These are phyloP conservation scores for Hyphopichia fennica DNA, from an alignment of 1,139 yeast species.

Conservation along the genomic window DNA sequence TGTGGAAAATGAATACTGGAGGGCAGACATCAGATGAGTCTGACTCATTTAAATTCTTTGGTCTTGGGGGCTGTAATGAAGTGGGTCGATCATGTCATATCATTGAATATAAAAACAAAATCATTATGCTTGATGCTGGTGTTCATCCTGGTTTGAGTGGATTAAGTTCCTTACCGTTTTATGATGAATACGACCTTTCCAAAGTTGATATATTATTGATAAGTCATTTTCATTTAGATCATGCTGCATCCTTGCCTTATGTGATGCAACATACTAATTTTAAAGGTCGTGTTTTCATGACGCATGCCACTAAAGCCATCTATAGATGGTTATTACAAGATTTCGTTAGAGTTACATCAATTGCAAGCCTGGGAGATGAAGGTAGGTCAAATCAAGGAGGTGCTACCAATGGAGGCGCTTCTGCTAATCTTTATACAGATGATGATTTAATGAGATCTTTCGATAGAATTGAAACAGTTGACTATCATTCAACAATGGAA, in stretches of 20 bases:
- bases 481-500: conserved; percentile 93
- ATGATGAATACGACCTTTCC: conserved; percentile 89
- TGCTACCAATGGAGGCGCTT: conserved; percentile 20
- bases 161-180: conserved; percentile 86
- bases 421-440: conserved; percentile 74
- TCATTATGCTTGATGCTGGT: conserved; percentile 98
- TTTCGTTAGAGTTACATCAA: conserved; percentile 87
- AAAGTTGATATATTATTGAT: conserved; percentile 83
- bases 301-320: conserved; percentile 98
- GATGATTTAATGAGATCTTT: conserved; percentile 87
- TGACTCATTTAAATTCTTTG: conserved; percentile 70
- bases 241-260: conserved; percentile 95
- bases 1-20: conserved; percentile 9
- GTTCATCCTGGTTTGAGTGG: conserved; percentile 96
- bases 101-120: conserved; percentile 87
- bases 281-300: conserved; percentile 95
- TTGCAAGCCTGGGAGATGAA: conserved; percentile 47
- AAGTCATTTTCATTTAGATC: conserved; percentile 95
- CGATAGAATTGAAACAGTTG: conserved; percentile 89
- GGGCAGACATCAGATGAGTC: conserved; percentile 7
- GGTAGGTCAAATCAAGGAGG: conserved; percentile 23
- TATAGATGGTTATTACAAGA: conserved; percentile 93
- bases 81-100: conserved; percentile 97
- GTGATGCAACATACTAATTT: conserved; percentile 97
- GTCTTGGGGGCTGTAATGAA: conserved; percentile 99